These are phyloP conservation scores for Penicillium vulpinum DNA, from an alignment of 2,329 filamentous ascomycete genomes.

Conservation along the genomic window DNA sequence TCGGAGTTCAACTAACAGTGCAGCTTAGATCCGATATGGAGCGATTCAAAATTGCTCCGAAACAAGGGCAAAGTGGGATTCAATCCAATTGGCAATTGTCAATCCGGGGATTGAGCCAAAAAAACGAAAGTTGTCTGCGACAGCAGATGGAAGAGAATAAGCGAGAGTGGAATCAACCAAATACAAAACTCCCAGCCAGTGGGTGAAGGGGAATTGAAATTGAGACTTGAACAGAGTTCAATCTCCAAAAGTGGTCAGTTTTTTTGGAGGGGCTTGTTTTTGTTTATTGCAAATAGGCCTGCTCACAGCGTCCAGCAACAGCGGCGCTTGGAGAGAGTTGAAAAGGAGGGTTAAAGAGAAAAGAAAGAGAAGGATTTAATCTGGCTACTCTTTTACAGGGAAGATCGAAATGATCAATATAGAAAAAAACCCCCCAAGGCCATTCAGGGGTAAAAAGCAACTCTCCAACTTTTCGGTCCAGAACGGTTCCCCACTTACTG, in stretches of 20 bases:
- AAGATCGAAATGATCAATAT: neutral
- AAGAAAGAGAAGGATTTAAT: conserved; percentile 6
- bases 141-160: conserved; percentile 5
- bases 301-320: conserved; percentile 40
- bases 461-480: too few relatives aligned
- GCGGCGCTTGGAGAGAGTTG: conserved; percentile 36
- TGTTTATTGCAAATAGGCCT: conserved; percentile 28
- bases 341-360: conserved; percentile 4
- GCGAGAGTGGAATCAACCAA: conserved; percentile 22
- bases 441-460: conserved; percentile 30
- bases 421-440: neutral
- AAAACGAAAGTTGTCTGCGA: conserved; percentile 8
- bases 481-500: conserved; percentile 20
- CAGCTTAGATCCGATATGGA: neutral
- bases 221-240: conserved; percentile 12
- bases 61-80: neutral
- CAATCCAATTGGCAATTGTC: neutral
- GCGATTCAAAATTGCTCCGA: conserved; percentile 6
- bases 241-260: conserved; percentile 1
- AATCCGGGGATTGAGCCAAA: neutral
- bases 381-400: neutral
- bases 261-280: conserved; percentile 10
- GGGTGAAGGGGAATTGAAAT: conserved; percentile 22
- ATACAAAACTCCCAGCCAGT: conserved; percentile 35
- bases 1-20: neutral